phyloP scores from a whole-genome alignment of 768 basidiomycete genomes.

The Pleurotus tuoliensis region DNA sequence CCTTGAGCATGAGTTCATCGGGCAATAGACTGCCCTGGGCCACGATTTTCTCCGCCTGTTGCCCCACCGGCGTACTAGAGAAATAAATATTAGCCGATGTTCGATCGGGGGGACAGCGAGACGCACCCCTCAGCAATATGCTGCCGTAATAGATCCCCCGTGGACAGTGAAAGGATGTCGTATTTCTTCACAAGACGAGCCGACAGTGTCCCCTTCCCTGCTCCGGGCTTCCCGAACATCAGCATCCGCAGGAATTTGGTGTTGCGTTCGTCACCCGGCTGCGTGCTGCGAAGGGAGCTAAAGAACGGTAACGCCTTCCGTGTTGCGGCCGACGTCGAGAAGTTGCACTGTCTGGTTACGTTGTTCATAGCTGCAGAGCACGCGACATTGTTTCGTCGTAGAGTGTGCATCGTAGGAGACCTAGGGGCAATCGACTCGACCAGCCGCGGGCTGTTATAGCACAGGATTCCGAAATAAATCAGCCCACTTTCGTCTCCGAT shows the following conservation, averaged over 20 bases:
- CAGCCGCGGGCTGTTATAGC: no score
- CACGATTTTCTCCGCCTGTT: constrained; percentile 73
- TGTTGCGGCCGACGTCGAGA: constrained; percentile 26
- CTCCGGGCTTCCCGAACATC: constrained; percentile 79
- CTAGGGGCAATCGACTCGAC: no score
- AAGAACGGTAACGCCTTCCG: constrained; percentile 49
- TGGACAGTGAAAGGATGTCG: constrained; percentile 72
- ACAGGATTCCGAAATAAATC: no score
- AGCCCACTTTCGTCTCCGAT: constrained; percentile 4
- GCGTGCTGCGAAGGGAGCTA: constrained; percentile 22
- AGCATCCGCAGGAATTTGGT: constrained; percentile 55
- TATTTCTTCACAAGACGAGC: constrained; percentile 75
- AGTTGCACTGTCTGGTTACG: constrained; percentile 16
- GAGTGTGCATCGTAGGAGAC: background rate
- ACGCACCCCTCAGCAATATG: constrained; percentile 68
- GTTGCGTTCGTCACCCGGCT: constrained; percentile 32
- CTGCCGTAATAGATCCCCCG: constrained; percentile 81
- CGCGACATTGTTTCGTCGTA: background rate
- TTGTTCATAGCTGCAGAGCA: background rate
- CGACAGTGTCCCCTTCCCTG: constrained; percentile 83
- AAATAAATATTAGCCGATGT: background rate
- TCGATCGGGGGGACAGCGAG: background rate
- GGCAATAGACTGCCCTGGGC: constrained; percentile 73
- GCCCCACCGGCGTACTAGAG: constrained; percentile 63
- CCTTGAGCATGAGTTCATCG: constrained; percentile 75